phyloP scores from a whole-genome alignment of 2,329 filamentous ascomycete genomes.

The Fusarium acutatum region DNA sequence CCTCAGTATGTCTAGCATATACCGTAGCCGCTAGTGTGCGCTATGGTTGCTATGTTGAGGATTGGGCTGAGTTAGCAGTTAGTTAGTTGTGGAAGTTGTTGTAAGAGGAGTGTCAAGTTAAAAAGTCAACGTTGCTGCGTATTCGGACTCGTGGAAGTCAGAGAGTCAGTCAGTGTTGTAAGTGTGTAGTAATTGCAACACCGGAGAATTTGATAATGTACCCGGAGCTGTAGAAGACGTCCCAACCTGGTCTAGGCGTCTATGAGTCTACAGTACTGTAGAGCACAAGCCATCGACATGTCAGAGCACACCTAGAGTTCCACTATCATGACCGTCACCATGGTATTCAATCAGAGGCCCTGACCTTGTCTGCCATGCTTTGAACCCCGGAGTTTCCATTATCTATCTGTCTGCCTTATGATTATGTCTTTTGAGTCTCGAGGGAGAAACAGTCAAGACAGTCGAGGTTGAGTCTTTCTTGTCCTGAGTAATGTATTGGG shows the following conservation, averaged over 20 bases:
- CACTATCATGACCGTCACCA: constrained; percentile 34
- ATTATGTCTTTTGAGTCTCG: background rate
- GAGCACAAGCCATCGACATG: constrained; percentile 30
- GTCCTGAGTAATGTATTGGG: background rate
- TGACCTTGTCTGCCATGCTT: background rate
- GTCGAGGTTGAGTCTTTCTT: background rate
- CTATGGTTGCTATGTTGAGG: background rate
- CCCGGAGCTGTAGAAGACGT: constrained; percentile 22
- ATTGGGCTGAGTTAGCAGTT: background rate
- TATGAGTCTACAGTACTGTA: background rate
- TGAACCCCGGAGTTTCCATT: constrained; percentile 3
- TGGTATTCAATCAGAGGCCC: constrained; percentile 26
- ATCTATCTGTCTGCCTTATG: background rate
- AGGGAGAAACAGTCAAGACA: background rate
- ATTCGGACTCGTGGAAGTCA: constrained; percentile 17
- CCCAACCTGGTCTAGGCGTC: background rate
- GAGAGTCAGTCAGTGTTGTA: background rate
- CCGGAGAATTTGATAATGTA: constrained; percentile 13
- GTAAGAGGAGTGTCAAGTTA: background rate
- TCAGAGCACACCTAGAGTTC: constrained; percentile 29
- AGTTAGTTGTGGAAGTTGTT: background rate
- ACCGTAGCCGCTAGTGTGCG: constrained; percentile 19
- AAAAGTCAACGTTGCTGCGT: constrained; percentile 7
- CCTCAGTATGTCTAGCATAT: constrained; percentile 34
- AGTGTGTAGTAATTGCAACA: constrained; percentile 7